Conservation (phyloP, 2,329 filamentous ascomycete species). For the Pestalotiopsis sp. region DNA sequence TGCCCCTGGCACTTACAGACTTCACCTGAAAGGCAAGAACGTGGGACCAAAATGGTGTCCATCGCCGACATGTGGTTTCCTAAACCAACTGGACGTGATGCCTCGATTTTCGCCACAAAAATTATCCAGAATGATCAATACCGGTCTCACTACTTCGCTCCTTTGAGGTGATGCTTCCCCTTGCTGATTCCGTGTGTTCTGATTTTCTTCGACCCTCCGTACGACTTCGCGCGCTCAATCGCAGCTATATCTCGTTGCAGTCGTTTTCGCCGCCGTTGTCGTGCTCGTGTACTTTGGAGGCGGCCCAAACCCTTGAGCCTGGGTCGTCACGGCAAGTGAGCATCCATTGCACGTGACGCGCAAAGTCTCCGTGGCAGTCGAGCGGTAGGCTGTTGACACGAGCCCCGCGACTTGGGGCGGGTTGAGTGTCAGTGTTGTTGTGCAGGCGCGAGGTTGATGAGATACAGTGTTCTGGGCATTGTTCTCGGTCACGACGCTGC, state of each 20-base stretch:
- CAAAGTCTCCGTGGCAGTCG: not conserved
- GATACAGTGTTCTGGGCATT: not conserved
- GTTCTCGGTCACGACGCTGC: not conserved
- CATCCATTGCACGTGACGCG: not conserved
- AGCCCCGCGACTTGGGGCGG: not conserved
- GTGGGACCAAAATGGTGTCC: too few species aligned
- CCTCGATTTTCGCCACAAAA: too few species aligned
- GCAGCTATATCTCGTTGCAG: not conserved
- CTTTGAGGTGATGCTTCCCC: too few species aligned
- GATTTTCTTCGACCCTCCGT: not conserved
- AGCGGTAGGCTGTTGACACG: not conserved
- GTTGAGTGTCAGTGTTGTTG: not conserved
- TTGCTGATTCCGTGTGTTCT: too few species aligned
- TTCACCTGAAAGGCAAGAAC: too few species aligned
- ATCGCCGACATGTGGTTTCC: too few species aligned
- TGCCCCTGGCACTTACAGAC: too few species aligned
- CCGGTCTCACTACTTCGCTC: too few species aligned
- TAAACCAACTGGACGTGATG: too few species aligned
- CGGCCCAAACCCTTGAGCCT: conserved; percentile 1
- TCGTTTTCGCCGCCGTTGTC: not conserved
- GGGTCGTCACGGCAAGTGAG: not conserved
- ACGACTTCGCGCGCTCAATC: not conserved
- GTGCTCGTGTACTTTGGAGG: not conserved
- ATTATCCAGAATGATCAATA: too few species aligned
- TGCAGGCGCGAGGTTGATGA: not conserved